phyloP scores from a whole-genome alignment of 1,284 basidiomycete species.

The Mycena sp. region DNA sequence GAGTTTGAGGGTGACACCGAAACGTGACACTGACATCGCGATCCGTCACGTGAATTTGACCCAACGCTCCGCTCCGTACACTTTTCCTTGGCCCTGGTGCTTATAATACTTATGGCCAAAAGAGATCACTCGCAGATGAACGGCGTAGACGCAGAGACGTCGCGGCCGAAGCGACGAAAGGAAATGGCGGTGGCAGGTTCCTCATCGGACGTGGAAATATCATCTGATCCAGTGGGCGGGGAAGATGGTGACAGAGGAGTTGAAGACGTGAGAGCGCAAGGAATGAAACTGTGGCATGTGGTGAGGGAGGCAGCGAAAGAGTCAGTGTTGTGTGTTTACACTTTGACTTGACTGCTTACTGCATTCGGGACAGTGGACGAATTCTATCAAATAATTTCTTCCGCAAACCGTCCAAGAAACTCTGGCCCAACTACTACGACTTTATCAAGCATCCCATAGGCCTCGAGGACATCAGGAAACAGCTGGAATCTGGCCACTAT shows the following conservation, averaged over 20 bases:
- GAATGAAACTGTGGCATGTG: constrained; percentile 73
- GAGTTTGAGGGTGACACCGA: no score
- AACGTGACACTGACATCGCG: no score
- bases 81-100: no score
- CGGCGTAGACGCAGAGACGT: constrained; percentile 53
- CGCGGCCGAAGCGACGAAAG: constrained; percentile 75
- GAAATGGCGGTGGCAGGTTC: constrained; percentile 33
- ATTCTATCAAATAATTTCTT: constrained; percentile 78
- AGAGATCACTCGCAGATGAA: constrained; percentile 54
- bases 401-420: constrained; percentile 77
- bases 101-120: constrained; percentile 9
- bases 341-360: constrained; percentile 40
- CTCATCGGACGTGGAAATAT: constrained; percentile 32
- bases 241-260: constrained; percentile 38
- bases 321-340: constrained; percentile 60
- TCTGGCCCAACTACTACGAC: constrained; percentile 92
- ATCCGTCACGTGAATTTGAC: no score
- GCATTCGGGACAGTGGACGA: constrained; percentile 67
- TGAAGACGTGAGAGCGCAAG: constrained; percentile 64
- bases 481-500: constrained; percentile 75
- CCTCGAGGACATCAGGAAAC: constrained; percentile 86
- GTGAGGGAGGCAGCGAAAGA: constrained; percentile 84
- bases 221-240: constrained; percentile 35
- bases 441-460: constrained; percentile 83
- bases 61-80: no score